Evolutionary conservation across 78 protist species (phyloP).

Genomic region (Polysphondylium violaceum): DNA sequence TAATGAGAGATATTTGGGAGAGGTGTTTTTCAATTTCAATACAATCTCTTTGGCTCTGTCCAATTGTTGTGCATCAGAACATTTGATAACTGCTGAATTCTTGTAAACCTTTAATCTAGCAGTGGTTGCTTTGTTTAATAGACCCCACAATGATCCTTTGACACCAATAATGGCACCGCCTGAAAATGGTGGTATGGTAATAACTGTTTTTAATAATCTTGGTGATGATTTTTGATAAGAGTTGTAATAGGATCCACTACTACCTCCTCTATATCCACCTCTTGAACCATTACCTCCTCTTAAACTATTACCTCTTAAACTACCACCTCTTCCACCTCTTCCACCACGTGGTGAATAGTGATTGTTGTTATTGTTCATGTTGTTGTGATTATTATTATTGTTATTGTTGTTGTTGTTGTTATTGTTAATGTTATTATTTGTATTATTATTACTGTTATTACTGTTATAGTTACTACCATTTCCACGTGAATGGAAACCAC

Average conservation of each 20-base stretch:
- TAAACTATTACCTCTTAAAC: conserved; percentile 9
- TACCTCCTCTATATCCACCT: conserved; percentile 38
- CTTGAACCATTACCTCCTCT: conserved; percentile 33
- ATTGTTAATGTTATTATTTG: neutral
- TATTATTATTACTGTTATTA: neutral
- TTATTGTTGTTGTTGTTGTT: neutral
- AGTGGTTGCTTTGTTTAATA: conserved; percentile 67
- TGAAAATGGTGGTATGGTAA: conserved; percentile 47
- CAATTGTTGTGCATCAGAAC: conserved; percentile 74
- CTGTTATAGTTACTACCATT: neutral
- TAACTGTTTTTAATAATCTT: conserved; percentile 21
- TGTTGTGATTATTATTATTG: neutral
- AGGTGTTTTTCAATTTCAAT: conserved; percentile 57
- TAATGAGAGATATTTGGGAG: conserved; percentile 68
- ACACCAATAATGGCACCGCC: conserved; percentile 81
- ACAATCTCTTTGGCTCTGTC: conserved; percentile 80
- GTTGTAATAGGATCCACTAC: conserved; percentile 8
- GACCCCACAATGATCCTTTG: conserved; percentile 75
- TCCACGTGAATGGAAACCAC: neutral
- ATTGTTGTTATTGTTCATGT: neutral
- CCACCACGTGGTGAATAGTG: conserved; percentile 5
- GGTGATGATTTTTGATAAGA: conserved; percentile 24
- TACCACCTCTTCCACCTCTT: conserved; percentile 3
- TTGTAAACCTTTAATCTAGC: conserved; percentile 64
- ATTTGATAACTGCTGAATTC: conserved; percentile 45